These are phyloP conservation scores for Cystoisospora suis DNA, from an alignment of 169 alveolate genomes.

Conservation along the genomic window DNA sequence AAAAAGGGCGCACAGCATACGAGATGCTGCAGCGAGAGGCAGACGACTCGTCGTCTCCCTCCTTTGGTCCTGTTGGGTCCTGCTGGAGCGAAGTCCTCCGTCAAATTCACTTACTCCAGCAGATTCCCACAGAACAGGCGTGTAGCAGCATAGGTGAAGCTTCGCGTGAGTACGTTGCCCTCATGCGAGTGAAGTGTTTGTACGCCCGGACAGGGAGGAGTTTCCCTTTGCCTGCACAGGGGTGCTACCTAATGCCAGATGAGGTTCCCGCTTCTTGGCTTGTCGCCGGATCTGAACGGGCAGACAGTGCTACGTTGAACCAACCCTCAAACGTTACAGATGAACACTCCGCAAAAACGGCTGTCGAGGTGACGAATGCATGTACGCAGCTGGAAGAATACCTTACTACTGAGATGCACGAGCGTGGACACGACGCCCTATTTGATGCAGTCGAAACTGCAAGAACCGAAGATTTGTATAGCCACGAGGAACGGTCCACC, in stretches of 20 bases:
- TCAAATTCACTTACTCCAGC: constrained; percentile 44
- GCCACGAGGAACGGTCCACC: no score
- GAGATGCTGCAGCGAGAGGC: neutral
- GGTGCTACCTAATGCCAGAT: constrained; percentile 46
- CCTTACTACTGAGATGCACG: no score
- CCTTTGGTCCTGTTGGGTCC: constrained; percentile 5
- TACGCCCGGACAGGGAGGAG: constrained; percentile 50
- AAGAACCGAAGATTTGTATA: no score
- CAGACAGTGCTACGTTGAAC: neutral
- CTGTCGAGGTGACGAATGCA: no score
- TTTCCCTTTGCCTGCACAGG: constrained; percentile 37
- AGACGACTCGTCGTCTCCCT: neutral
- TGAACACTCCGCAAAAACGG: no score
- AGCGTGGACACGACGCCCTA: no score
- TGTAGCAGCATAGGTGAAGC: constrained; percentile 62
- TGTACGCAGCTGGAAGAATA: no score
- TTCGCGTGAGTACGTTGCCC: constrained; percentile 53
- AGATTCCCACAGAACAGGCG: constrained; percentile 41
- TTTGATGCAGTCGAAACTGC: no score
- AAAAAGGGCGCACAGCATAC: neutral
- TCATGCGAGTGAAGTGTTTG: constrained; percentile 50
- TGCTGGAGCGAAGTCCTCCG: constrained; percentile 51
- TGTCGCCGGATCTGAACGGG: no score
- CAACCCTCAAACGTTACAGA: neutral
- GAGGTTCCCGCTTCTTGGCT: constrained; percentile 49